Evolutionary conservation across 2,329 filamentous ascomycete genomes (phyloP), one percentile per base, ranked within the genome.

Genomic region (Calonectria fujianensis): DNA sequence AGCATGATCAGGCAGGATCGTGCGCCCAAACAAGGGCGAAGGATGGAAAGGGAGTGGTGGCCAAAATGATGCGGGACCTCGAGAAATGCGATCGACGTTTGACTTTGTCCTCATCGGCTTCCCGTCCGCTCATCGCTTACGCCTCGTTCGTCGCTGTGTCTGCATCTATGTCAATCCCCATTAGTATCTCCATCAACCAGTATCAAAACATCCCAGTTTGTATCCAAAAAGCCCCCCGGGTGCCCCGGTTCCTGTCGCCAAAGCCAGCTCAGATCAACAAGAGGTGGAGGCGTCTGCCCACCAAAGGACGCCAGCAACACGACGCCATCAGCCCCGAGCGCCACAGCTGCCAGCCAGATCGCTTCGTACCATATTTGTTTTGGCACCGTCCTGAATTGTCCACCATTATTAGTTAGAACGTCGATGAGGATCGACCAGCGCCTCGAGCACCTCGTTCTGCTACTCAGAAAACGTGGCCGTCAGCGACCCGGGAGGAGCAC

Each of bases 21-120:
- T 52, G 51, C 65, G n/a, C 20, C 13, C 45, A 24, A 24, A 67
- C 70, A 66, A 68, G 59, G 54, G 45, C 39, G 64, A 59, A 52
- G 59, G 32, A 27, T 24, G 29, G 31, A 57, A 68, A 64, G 69
- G 69, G 54, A 65, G 59, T 32, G 37, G 72, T 39, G 52, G 54
- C 37, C 52, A 61, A 37, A 65, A 29, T 14, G 24, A 9, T 63
- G 57, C 63, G 52, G 48, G 69, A 72, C 64, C 54, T 69, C 69
- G n/a, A 72, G 69, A 73, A 77, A 75, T 80, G 72, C 48, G 74
- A 79, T 77, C 70, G 75, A 71, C 70, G 69, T 52, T 72, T 76
- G 61, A 63, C 72, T 74, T 69, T 70, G 66, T 59, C 45, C 61
- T 41, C 39, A 50, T 72, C 59, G 65, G 71, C 73, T 68, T 72